Conservation (phyloP, 2,329 filamentous ascomycete genomes). For the Alternaria triticimaculans region DNA sequence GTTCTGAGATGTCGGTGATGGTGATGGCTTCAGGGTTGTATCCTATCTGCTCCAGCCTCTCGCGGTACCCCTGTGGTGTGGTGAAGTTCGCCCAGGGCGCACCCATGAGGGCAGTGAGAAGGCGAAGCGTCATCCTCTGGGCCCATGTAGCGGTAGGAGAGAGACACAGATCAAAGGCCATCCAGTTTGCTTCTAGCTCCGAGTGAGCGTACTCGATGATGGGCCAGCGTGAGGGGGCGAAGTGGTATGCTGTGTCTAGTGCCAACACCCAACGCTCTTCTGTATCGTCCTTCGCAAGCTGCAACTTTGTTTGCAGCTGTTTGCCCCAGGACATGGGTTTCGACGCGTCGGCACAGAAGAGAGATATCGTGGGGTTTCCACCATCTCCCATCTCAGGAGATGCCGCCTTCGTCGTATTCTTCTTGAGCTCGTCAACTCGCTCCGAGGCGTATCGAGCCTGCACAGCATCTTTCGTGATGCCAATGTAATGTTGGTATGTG, state of each 20-base stretch:
- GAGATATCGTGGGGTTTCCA: constrained; percentile 28
- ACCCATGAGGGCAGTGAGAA: constrained; percentile 56
- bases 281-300: not conserved
- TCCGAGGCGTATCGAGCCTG: constrained; percentile 52
- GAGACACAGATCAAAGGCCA: constrained; percentile 63
- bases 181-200: constrained; percentile 56
- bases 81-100: constrained; percentile 60
- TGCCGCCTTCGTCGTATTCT: not conserved
- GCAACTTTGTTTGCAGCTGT: constrained; percentile 27
- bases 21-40: constrained; percentile 53
- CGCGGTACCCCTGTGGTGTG: constrained; percentile 54
- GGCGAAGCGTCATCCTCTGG: constrained; percentile 44
- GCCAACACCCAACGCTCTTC: constrained; percentile 60
- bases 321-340: constrained; percentile 53
- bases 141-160: constrained; percentile 26
- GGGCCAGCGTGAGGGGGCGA: constrained; percentile 59
- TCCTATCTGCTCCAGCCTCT: constrained; percentile 56
- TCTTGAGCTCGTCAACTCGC: constrained; percentile 16
- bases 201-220: constrained; percentile 53
- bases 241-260: constrained; percentile 65
- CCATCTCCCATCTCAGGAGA: not conserved
- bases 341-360: constrained; percentile 61
- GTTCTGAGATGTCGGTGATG: constrained; percentile 59
- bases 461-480: constrained; percentile 58
- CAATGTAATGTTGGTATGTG: constrained; percentile 53